A percentile compares a stretch with the other conserved stretches of the same genome.
Conservation (phyloP, 129 eudicot species). For the Flaveria robusta region DNA sequence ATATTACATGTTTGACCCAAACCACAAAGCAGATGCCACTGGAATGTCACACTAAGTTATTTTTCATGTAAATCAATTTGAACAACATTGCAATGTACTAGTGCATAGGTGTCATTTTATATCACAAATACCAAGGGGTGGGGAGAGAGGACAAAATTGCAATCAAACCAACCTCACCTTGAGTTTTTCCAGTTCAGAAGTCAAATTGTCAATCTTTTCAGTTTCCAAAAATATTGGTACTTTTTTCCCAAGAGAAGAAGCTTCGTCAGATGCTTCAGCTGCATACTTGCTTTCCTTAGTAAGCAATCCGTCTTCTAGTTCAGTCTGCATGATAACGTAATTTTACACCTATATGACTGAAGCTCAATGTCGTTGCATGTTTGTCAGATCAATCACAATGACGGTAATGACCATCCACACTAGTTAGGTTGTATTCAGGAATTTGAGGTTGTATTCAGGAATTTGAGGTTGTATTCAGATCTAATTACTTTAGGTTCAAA, state of each 20-base stretch:
- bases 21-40: not conserved
- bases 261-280: conserved; percentile 32
- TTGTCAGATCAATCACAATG: too few relatives aligned
- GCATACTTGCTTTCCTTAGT: conserved; percentile 61
- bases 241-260: conserved; percentile 35
- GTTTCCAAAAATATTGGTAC: conserved; percentile 1
- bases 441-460: too few relatives aligned
- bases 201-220: conserved; percentile 31
- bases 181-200: conserved; percentile 31
- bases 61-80: not conserved
- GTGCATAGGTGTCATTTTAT: not conserved
- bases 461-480: too few relatives aligned
- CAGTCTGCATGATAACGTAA: conserved; percentile 52
- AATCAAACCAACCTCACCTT: conserved; percentile 27
- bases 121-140: too few relatives aligned
- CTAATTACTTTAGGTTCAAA: too few relatives aligned
- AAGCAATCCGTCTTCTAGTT: conserved; percentile 66
- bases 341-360: not conserved
- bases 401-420: too few relatives aligned
- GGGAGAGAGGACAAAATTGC: too few relatives aligned
- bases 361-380: conserved; percentile 6
- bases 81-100: not conserved
- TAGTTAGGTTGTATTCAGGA: too few relatives aligned
- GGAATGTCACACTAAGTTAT: too few relatives aligned
- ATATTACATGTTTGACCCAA: not conserved